Evolutionary conservation across 805 yeast species (phyloP), one percentile per base, ranked within the genome.

Genomic region (Metschnikowia cubensis): DNA sequence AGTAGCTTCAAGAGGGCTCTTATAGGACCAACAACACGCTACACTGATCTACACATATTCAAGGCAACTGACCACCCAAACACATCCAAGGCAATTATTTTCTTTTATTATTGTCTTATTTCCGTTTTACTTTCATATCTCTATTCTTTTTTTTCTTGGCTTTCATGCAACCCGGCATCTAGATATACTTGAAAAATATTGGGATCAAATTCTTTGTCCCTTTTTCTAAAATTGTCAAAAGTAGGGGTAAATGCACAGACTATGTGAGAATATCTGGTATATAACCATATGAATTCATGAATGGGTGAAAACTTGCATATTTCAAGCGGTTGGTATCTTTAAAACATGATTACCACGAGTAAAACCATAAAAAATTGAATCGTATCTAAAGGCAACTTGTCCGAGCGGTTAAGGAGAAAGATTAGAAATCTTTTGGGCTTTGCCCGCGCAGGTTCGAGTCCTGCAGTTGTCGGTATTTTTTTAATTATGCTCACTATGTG

Each of bases 361-460:
- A 8, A 8, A 25, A 8, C 29, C 29, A 11, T 11, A 8, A 25
- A 8, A 2, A 3, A 1, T 8, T 10, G 0, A 3, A 8, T 10
- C 3, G 8, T 10, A 25, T 25, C 5, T 1, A 8, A 15, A 17
- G 79, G 78, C 79, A 73, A 71, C 73, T 73, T 81, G 85, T 83
- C 84, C 85, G 85, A 81, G 85, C 76, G 85, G 85, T 80, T 81
- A 81, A 81, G 84, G 85, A 83, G 85, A 75, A 72, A 80, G 85
- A 79, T 83, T 82, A 84, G 83, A 82, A 82, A 75, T 75, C 84
- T 80, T 73, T 77, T 81, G 85, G 84, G 85, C 78, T 80, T 74
- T 76, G 81, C 85, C 84, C 85, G 84, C 86, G 84, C 84, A 77
- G 85, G 86, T 80, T 81, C 85, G 83, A 81, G 67, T 80, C 85